Conservation (phyloP, 352 stramenopile genomes). For the Plasmopara halstedii region DNA sequence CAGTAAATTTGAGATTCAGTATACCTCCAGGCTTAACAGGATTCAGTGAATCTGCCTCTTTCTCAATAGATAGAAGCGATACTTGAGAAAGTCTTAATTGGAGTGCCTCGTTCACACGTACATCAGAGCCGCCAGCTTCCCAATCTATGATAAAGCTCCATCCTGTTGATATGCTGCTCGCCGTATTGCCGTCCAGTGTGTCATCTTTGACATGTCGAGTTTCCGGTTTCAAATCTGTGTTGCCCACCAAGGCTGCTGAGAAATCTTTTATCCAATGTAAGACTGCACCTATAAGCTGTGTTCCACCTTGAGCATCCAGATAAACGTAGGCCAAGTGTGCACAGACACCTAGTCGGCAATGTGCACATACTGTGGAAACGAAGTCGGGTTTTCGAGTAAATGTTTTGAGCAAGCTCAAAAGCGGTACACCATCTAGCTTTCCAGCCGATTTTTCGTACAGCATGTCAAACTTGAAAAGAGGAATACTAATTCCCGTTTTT, state of each 20-base stretch:
- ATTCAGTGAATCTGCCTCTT: background rate
- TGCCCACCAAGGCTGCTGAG: conserved; percentile 1
- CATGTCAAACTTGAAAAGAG: conserved; percentile 17
- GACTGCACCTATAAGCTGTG: conserved; percentile 4
- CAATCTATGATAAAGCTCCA: conserved; percentile 23
- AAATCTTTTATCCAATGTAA: conserved; percentile 11
- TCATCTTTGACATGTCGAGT: background rate
- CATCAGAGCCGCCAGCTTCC: conserved; percentile 15
- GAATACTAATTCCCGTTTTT: background rate
- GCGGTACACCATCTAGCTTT: conserved; percentile 10
- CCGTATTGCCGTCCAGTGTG: background rate
- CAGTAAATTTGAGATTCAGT: conserved; percentile 10
- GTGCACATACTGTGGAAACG: conserved; percentile 5
- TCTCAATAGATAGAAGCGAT: conserved; percentile 17
- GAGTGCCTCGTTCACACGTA: conserved; percentile 26
- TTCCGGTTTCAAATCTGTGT: background rate
- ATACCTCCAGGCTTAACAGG: conserved; percentile 9
- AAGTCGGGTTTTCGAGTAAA: conserved; percentile 16
- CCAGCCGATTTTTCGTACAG: conserved; percentile 24
- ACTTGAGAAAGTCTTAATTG: conserved; percentile 15
- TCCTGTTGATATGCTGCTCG: conserved; percentile 7
- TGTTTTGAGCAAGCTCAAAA: conserved; percentile 12
- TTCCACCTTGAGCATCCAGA: conserved; percentile 14
- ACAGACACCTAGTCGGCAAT: conserved; percentile 15
- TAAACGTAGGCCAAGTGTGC: conserved; percentile 9